Conservation (phyloP, 805 yeast species). For the Yarrowia bubula region DNA sequence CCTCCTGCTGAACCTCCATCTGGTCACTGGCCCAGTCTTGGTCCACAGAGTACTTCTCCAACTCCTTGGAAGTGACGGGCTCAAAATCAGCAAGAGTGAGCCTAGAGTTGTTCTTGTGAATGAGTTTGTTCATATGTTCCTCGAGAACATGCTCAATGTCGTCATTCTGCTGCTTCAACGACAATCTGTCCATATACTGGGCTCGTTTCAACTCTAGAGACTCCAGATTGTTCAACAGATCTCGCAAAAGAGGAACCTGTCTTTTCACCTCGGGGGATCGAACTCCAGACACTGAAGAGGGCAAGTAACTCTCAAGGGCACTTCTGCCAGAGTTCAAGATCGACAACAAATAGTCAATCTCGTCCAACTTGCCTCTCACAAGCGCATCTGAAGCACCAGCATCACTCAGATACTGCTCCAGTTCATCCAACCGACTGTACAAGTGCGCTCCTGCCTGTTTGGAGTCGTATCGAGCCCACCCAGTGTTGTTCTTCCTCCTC, state of each 20-base stretch:
- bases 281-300: constrained; percentile 37
- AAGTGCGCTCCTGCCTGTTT: constrained; percentile 45
- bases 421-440: constrained; percentile 44
- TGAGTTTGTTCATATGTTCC: not conserved
- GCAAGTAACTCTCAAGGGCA: constrained; percentile 37
- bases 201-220: constrained; percentile 33
- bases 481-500: constrained; percentile 49
- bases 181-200: constrained; percentile 29
- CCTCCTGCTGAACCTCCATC: constrained; percentile 40
- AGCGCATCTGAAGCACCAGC: constrained; percentile 63
- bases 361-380: constrained; percentile 47
- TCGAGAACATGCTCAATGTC: constrained; percentile 10
- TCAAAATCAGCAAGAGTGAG: constrained; percentile 32
- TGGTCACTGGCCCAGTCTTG: constrained; percentile 51
- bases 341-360: constrained; percentile 49
- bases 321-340: constrained; percentile 44
- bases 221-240: constrained; percentile 13
- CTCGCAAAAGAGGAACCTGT: not conserved
- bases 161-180: constrained; percentile 15
- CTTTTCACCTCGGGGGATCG: constrained; percentile 16
- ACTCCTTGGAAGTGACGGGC: constrained; percentile 31
- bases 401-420: constrained; percentile 51
- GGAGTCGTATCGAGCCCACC: constrained; percentile 56
- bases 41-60: constrained; percentile 46
- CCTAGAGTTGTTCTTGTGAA: not conserved